Evolutionary conservation across 2,329 filamentous ascomycete genomes (phyloP).

Genomic region (Cladosporium phlei): DNA sequence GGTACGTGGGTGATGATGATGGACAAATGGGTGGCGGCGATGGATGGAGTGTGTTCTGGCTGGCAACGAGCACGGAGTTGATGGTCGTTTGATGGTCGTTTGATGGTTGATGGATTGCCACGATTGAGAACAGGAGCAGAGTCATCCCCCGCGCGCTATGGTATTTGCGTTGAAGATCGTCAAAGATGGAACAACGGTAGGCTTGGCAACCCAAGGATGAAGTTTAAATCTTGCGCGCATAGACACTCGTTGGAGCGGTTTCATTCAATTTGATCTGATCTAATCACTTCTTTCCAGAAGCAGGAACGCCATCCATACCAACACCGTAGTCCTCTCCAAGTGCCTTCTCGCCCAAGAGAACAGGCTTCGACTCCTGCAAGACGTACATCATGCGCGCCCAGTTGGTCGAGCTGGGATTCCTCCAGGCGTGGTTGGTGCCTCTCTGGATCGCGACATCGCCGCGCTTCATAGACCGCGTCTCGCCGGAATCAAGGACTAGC

Average conservation of each 20-base stretch:
- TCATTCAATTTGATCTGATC: background rate
- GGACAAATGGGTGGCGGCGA: no score
- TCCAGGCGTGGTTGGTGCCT: slow-evolving; percentile 33
- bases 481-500: slow-evolving; percentile 30
- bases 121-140: no score
- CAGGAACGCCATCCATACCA: slow-evolving; percentile 26
- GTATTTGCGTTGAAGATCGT: no score
- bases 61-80: no score
- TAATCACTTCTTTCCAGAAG: slow-evolving; percentile 11
- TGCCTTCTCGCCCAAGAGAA: slow-evolving; percentile 26
- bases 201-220: background rate
- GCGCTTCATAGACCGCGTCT: slow-evolving; percentile 25
- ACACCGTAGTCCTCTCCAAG: slow-evolving; percentile 29
- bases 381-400: slow-evolving; percentile 34
- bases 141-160: no score
- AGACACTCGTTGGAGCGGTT: no score
- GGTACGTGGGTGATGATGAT: no score
- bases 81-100: no score
- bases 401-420: slow-evolving; percentile 29
- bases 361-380: slow-evolving; percentile 27
- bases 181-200: no score
- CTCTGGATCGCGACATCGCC: slow-evolving; percentile 32
- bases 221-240: no score
- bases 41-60: no score
- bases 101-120: no score